Evolutionary conservation across 352 stramenopile species (phyloP), one percentile per base, ranked within the genome.

Genomic region (Pythium insidiosum): DNA sequence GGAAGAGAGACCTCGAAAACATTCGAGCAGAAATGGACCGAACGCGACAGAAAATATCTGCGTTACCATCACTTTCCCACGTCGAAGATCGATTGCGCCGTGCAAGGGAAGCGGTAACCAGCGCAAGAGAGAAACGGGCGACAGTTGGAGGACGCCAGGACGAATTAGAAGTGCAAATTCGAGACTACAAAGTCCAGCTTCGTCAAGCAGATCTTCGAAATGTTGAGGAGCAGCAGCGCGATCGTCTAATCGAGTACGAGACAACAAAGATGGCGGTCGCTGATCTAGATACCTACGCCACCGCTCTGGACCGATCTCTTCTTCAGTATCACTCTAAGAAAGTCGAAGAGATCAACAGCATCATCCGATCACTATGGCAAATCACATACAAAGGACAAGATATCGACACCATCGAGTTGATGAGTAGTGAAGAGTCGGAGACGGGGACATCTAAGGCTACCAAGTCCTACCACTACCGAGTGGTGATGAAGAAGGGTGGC

Each of bases 371-470:
- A 39, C 64, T 99, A 13, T 99, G 96, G 96, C 78, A 95, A 47
- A 85, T 98, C 25, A 99, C 96, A 3, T 99, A 99, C 83, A 97
- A 97, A 51, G 97, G 97, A 0, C 80, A 97, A 61, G 97, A 99
- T 63, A 99, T 99, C 47, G 97, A 98, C 47, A 98, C 92, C 15
- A 99, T 99, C 63, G 87, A 98, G 67, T 88, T 99, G 19, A 75
- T 97, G 28, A 98, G 87, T 15, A 94, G 94, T 21, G 80, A 97
- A 61, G 84, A 98, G 19, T 60, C 68, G 5, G 84, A 80, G 5
- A 50, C 61, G 5, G 59, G 60, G 3, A 29, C 45, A 1, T 48
- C 40, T 6, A 82, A 82, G 50, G 69, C 68, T 23, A 52, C 69
- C 23, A 64, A 85, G 5, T 96, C 76, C 15, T 99, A 99, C 66